These are phyloP conservation scores for Amphicarpaea edgeworthii DNA, from an alignment of 306 rosid genomes.

Conservation along the genomic window DNA sequence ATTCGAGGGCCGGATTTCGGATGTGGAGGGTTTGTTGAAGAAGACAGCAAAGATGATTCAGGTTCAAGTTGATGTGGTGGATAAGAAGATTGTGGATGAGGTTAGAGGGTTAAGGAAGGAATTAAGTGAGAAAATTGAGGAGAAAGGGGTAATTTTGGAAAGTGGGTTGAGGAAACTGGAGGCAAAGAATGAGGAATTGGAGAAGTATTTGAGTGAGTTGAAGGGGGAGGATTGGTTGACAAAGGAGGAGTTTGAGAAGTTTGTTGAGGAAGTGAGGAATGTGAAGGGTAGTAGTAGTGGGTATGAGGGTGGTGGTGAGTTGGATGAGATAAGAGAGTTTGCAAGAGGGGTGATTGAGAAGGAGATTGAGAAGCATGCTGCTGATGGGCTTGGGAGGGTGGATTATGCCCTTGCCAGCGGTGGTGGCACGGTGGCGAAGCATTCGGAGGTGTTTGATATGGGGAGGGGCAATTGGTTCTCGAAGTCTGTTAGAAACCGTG, in stretches of 20 bases:
- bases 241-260: conserved; percentile 76
- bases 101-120: conserved; percentile 74
- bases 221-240: conserved; percentile 68
- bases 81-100: conserved; percentile 73
- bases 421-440: conserved; percentile 75
- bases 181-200: conserved; percentile 61
- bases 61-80: conserved; percentile 84
- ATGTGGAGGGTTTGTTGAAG: conserved; percentile 71
- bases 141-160: conserved; percentile 55
- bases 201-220: conserved; percentile 65
- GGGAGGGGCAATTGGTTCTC: conserved; percentile 67
- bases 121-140: conserved; percentile 60
- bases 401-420: conserved; percentile 80
- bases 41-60: conserved; percentile 72
- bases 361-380: conserved; percentile 90
- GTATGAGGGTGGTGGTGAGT: conserved; percentile 54
- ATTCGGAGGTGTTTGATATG: conserved; percentile 63
- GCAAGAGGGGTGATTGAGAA: conserved; percentile 73
- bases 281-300: conserved; percentile 50
- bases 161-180: conserved; percentile 64
- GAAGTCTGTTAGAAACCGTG: conserved; percentile 48
- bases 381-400: conserved; percentile 89
- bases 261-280: conserved; percentile 61
- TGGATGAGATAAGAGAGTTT: conserved; percentile 78
- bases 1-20: conserved; percentile 79